Conservation (phyloP, 129 eudicot genomes). For the Heracleum sosnowskyi region DNA sequence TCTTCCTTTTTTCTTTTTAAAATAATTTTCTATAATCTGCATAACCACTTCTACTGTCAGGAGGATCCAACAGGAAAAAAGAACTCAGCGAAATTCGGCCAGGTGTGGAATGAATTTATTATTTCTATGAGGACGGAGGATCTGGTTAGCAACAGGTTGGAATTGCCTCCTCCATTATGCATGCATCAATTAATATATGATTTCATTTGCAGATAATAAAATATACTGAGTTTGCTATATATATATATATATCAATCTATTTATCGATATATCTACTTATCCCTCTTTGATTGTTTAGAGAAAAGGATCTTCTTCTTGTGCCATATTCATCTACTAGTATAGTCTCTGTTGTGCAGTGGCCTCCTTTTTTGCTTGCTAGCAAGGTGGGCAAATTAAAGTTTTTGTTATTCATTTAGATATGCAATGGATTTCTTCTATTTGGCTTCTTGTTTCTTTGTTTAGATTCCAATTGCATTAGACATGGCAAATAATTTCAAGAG, state of each 20-base stretch:
- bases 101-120: slow-evolving; percentile 98
- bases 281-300: slow-evolving; percentile 34
- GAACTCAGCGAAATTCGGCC: slow-evolving; percentile 86
- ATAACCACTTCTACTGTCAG: slow-evolving; percentile 27
- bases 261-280: not conserved
- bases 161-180: slow-evolving; percentile 10
- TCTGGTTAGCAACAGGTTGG: slow-evolving; percentile 78
- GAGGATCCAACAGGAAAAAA: slow-evolving; percentile 47
- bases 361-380: slow-evolving; percentile 97
- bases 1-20: not conserved
- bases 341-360: slow-evolving; percentile 94
- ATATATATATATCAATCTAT: not conserved
- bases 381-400: slow-evolving; percentile 47
- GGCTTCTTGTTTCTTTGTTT: slow-evolving; percentile 18
- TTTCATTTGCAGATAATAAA: not conserved
- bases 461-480: slow-evolving; percentile 99
- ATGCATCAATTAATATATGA: not conserved
- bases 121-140: slow-evolving; percentile 85
- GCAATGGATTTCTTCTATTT: slow-evolving; percentile 11
- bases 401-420: not conserved
- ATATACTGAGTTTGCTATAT: not conserved
- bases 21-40: slow-evolving; percentile 7
- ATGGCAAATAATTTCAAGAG: slow-evolving; percentile 91
- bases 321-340: slow-evolving; percentile 62
- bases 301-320: slow-evolving; percentile 92